Conservation (phyloP, 345 rosid genomes). For the Angophora floribunda region DNA sequence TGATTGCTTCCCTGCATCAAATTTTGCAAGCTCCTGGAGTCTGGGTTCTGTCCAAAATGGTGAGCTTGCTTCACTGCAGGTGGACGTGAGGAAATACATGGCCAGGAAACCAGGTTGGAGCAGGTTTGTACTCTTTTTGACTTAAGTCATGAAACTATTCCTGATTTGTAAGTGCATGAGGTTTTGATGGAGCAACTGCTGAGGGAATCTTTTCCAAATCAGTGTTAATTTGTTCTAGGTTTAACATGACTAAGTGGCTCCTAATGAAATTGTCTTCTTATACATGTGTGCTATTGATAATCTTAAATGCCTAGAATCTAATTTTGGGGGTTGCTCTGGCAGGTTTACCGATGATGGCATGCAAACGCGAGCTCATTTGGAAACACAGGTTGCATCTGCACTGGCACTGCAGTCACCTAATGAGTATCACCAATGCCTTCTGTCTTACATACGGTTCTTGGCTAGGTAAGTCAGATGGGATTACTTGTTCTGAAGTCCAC, state of each 20-base stretch:
- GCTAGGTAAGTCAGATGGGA: slow-evolving; percentile 46
- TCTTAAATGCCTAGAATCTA: not conserved
- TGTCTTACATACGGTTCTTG: slow-evolving; percentile 81
- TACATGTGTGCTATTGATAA: not conserved
- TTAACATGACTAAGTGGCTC: not conserved
- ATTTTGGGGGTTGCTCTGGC: not conserved
- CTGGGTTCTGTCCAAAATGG: slow-evolving; percentile 78
- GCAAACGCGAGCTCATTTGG: slow-evolving; percentile 96
- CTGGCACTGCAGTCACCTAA: slow-evolving; percentile 74
- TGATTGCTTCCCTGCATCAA: slow-evolving; percentile 98
- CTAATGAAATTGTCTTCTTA: not conserved
- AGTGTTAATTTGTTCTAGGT: not conserved
- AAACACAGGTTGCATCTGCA: slow-evolving; percentile 89
- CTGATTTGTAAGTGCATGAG: not conserved
- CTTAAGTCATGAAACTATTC: not conserved
- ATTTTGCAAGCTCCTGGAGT: slow-evolving; percentile 91
- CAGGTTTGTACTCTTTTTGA: slow-evolving; percentile 44
- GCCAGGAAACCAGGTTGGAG: slow-evolving; percentile 98
- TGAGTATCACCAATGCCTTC: slow-evolving; percentile 93
- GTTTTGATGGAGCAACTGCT: not conserved
- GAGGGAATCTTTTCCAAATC: not conserved
- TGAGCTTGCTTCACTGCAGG: slow-evolving; percentile 91
- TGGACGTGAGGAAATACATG: slow-evolving; percentile 88
- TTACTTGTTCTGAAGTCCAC: not conserved
- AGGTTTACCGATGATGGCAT: slow-evolving; percentile 97